Evolutionary conservation across 441 rosid species (phyloP), one percentile per base, ranked within the genome.

Genomic region (Adansonia madagascariensis): DNA sequence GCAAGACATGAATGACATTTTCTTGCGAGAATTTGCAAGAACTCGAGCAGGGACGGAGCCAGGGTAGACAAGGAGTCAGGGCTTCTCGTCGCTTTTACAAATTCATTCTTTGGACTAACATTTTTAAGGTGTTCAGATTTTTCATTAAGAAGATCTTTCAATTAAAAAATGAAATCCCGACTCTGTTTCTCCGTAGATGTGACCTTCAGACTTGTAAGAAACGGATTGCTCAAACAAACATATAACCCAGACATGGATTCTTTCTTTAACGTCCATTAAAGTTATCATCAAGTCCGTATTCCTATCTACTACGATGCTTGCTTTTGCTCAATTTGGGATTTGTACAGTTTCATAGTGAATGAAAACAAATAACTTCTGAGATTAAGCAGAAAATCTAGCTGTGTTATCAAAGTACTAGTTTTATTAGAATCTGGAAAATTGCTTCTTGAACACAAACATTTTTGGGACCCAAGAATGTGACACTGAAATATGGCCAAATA

Each of bases 1-100:
- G 75, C 77, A 18, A 27, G 71, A 65, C 52, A 59, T 20, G 43
- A 57, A 55, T 59, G 66, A 27, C 63, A 14, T 27, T 41, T 59
- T 14, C 41, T 47, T 44, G 0, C 12, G 35, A 10, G 17, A 22
- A 20, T 22, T 60, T 11, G 35, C 35, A 5, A 35, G 46, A 27
- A 27, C 35, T 27, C 35, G 35, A 27, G 35, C 35, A 27, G 35
- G 35, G 35, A 27, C 35, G 43, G 43, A 39, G 43, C 43, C 43
- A 39, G 43, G 43, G 43, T 39, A 5, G 43, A 39, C 43, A 39
- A 39, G 35, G 35, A 27, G 35, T 27, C 35, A 27, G 35, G 35
- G 35, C 35, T 27, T 0, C 35, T 27, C 35, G 1, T 27, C 35
- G 35, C 35, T 27, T 27, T 27, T 27, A 27, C 35, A 27, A 27